Conservation (phyloP, 2,329 filamentous ascomycete species). For the Penicillium sp. region DNA sequence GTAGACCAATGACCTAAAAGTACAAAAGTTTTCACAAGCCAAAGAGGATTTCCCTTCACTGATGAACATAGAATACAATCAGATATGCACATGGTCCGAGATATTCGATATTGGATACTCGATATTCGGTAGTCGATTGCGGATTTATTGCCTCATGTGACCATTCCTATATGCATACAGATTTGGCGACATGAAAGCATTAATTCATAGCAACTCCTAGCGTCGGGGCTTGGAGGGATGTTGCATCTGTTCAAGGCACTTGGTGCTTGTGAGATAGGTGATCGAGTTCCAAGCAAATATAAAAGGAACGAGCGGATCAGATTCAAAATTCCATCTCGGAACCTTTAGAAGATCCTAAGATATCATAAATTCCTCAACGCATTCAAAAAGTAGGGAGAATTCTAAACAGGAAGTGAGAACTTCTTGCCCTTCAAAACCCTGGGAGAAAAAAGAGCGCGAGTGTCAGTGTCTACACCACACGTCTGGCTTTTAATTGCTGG, state of each 20-base stretch:
- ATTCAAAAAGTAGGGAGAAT: not conserved
- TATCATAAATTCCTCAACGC: not conserved
- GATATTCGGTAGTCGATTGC: not conserved
- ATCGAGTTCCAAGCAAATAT: not conserved
- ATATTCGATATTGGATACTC: not conserved
- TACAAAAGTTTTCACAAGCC: not conserved
- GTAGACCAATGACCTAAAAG: not conserved
- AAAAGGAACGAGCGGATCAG: not conserved
- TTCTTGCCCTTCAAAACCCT: slow-evolving; percentile 79
- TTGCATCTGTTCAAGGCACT: not conserved
- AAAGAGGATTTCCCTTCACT: not conserved
- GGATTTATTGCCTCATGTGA: not conserved
- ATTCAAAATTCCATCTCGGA: not conserved
- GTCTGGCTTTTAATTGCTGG: no score
- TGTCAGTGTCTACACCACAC: not conserved
- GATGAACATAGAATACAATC: not conserved
- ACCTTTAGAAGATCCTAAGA: not conserved
- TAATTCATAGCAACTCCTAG: not conserved
- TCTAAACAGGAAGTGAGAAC: slow-evolving; percentile 78
- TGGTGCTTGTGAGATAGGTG: not conserved
- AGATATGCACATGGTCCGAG: not conserved
- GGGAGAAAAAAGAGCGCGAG: not conserved
- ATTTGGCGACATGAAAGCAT: slow-evolving; percentile 5
- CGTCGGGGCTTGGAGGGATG: not conserved
- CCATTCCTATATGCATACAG: not conserved